A percentile compares a stretch with the other conserved stretches of the same genome.
These are phyloP conservation scores for Verticillium tricorpus DNA, from an alignment of 2,329 filamentous ascomycete genomes.

Conservation along the genomic window DNA sequence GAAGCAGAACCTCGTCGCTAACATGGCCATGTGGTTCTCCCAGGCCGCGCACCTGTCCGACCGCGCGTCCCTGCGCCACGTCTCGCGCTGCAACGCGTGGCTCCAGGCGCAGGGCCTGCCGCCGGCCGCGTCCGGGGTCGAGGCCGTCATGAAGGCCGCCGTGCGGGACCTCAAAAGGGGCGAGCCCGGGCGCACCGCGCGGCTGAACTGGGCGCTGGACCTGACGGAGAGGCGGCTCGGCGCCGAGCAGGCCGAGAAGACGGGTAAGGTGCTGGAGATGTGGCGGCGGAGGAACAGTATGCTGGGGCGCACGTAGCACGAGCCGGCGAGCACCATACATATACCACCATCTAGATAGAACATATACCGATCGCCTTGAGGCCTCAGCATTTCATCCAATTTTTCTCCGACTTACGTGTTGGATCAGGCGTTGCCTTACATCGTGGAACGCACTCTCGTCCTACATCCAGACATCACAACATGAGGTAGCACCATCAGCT, in stretches of 20 bases:
- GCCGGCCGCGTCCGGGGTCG: conserved; percentile 17
- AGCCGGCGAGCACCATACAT: not conserved
- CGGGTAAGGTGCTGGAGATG: conserved; percentile 5
- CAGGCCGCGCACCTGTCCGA: conserved; percentile 18
- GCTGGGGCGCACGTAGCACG: not conserved
- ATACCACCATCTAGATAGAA: not conserved
- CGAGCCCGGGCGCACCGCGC: conserved; percentile 22
- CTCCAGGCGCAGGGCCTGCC: conserved; percentile 14
- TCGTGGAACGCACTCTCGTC: no score
- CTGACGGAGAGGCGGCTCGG: conserved; percentile 19
- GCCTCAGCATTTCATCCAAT: no score
- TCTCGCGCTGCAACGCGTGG: conserved; percentile 7
- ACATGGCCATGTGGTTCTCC: conserved; percentile 25
- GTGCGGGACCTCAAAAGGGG: conserved; percentile 28
- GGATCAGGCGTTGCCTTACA: no score
- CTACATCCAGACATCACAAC: no score
- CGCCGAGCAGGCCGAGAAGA: conserved; percentile 12
- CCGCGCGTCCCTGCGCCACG: not conserved
- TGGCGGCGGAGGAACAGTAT: not conserved
- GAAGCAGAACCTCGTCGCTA: conserved; percentile 23
- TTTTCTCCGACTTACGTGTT: no score
- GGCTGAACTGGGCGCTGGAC: conserved; percentile 23
- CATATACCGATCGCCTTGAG: not conserved
- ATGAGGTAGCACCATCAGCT: no score
- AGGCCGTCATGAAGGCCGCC: conserved; percentile 19